Evolutionary conservation across 1,284 basidiomycete species (phyloP).

Genomic region (Marasmius fiardii): DNA sequence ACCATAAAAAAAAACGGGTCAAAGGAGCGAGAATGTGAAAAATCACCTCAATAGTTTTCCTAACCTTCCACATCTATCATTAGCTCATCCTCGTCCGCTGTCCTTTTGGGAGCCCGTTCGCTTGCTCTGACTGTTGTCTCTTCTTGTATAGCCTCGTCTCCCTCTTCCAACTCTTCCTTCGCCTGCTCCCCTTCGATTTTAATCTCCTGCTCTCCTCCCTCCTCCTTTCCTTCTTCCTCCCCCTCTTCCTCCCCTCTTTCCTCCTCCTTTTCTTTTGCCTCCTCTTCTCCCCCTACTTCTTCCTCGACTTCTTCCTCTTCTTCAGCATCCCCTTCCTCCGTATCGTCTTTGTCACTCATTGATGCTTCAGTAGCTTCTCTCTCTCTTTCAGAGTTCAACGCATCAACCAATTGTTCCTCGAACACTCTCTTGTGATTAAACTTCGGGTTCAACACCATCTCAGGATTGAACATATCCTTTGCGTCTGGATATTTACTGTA

Average conservation of each 20-base stretch:
- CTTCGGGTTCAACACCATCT: conserved; percentile 8
- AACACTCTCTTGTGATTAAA: conserved; percentile 3
- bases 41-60: background rate
- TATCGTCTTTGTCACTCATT: conserved; percentile 24
- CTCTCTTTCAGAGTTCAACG: conserved; percentile 1
- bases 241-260: background rate
- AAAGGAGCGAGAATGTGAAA: background rate
- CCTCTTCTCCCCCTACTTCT: background rate
- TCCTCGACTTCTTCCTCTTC: conserved; percentile 14
- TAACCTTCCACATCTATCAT: background rate
- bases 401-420: conserved; percentile 7
- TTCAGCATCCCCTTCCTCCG: conserved; percentile 22
- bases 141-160: background rate
- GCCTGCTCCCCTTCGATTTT: no score
- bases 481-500: conserved; percentile 5
- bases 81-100: background rate
- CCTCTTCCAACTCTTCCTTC: background rate
- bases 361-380: conserved; percentile 35
- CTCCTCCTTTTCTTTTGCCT: background rate
- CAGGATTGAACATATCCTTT: conserved; percentile 4
- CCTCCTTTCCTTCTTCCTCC: background rate
- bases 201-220: background rate
- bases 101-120: background rate
- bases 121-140: background rate
- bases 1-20: background rate